These are phyloP conservation scores for Bombardia bombarda DNA, from an alignment of 495 filamentous ascomycete species.

Conservation along the genomic window DNA sequence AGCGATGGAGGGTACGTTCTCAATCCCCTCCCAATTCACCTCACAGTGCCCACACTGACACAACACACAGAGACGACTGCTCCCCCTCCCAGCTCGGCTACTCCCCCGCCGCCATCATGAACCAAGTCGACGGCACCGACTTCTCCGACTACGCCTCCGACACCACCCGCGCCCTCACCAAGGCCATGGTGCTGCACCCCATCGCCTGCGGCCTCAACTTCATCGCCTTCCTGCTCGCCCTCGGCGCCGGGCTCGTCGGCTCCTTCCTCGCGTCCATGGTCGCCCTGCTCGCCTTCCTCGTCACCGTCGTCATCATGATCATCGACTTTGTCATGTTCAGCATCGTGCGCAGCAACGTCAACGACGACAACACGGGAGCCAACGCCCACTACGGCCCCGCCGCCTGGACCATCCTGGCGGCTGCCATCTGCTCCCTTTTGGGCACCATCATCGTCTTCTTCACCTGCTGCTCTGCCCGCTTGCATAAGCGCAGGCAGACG, in stretches of 20 bases:
- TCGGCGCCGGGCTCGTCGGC: conserved; percentile 47
- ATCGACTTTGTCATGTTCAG: conserved; percentile 49
- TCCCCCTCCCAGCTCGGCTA: conserved; percentile 41
- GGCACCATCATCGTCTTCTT: conserved; percentile 49
- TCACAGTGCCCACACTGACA: conserved; percentile 3
- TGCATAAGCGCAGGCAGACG: neutral
- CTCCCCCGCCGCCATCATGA: conserved; percentile 37
- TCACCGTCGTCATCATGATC: conserved; percentile 45
- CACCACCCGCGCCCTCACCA: conserved; percentile 29
- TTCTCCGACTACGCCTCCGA: conserved; percentile 26
- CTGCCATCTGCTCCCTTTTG: conserved; percentile 43
- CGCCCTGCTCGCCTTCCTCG: conserved; percentile 43
- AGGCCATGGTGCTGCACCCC: conserved; percentile 53
- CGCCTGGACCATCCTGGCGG: conserved; percentile 43
- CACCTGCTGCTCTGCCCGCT: conserved; percentile 38
- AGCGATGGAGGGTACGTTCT: conserved; percentile 12
- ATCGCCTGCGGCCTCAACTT: conserved; percentile 49
- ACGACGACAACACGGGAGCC: conserved; percentile 26
- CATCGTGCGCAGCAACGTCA: conserved; percentile 44
- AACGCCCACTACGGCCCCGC: conserved; percentile 37
- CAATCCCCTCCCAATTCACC: neutral
- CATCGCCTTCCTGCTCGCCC: conserved; percentile 48
- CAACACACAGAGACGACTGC: conserved; percentile 35
- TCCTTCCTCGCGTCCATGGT: conserved; percentile 41
- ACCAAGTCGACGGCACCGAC: conserved; percentile 20